Evolutionary conservation across 495 filamentous ascomycete species (phyloP).

Genomic region (Copromyces sp.): DNA sequence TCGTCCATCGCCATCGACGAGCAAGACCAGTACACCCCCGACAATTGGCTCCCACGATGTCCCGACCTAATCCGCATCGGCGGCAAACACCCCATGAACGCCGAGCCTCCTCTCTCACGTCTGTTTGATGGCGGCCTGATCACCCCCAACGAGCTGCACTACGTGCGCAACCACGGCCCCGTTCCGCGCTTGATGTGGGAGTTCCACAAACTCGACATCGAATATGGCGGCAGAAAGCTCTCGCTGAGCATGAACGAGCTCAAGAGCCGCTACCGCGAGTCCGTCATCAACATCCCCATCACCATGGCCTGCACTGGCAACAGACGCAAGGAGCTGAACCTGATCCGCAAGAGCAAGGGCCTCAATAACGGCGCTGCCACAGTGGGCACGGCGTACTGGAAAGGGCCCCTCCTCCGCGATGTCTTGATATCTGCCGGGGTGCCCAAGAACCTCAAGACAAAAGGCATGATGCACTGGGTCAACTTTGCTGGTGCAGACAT

Average conservation of each 20-base stretch:
- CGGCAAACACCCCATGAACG: constrained; percentile 11
- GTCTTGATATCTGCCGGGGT: constrained; percentile 6
- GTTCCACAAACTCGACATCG: constrained; percentile 11
- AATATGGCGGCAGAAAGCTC: not conserved
- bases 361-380: constrained; percentile 10
- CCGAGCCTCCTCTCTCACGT: constrained; percentile 1
- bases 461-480: not conserved
- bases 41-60: constrained; percentile 12
- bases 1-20: constrained; percentile 12
- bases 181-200: constrained; percentile 12
- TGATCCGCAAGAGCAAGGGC: constrained; percentile 9
- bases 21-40: constrained; percentile 12
- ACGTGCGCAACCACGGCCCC: constrained; percentile 9
- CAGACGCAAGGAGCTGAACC: constrained; percentile 12
- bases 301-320: constrained; percentile 10
- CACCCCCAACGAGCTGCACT: constrained; percentile 11
- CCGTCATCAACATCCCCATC: constrained; percentile 13
- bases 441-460: not conserved
- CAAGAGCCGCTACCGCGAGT: constrained; percentile 1
- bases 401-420: constrained; percentile 3
- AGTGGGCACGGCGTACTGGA: constrained; percentile 10
- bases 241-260: constrained; percentile 9
- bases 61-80: constrained; percentile 5
- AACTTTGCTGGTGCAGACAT: constrained; percentile 10
- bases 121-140: constrained; percentile 8